Evolutionary conservation across 495 filamentous ascomycete species (phyloP).

Genomic region (Friedmanniomyces simplex): DNA sequence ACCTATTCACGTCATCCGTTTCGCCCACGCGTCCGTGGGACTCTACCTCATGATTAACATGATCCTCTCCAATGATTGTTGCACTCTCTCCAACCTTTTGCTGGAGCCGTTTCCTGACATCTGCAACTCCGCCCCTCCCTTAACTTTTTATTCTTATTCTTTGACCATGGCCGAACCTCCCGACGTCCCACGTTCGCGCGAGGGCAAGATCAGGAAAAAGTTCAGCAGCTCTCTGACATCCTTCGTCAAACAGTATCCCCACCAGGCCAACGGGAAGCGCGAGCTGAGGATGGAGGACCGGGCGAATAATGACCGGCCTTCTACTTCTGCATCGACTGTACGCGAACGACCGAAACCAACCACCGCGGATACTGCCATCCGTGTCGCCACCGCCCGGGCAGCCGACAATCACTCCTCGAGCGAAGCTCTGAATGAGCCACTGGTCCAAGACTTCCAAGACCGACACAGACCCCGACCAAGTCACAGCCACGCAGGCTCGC

Average conservation of each 20-base stretch:
- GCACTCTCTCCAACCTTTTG: neutral
- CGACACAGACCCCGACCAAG: neutral
- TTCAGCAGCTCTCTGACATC: constrained; percentile 12
- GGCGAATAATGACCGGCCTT: neutral
- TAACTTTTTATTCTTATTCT: too few species aligned
- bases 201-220: constrained; percentile 5
- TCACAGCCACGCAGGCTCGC: neutral
- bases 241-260: constrained; percentile 18
- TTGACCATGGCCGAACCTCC: constrained; percentile 9
- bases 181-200: constrained; percentile 9
- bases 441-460: constrained; percentile 25
- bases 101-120: neutral
- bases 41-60: neutral
- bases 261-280: constrained; percentile 10
- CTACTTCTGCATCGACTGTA: neutral
- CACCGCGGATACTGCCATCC: neutral
- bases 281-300: neutral
- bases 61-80: too few species aligned
- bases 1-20: neutral
- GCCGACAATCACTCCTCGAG: neutral
- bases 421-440: constrained; percentile 16
- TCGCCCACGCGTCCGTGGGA: neutral
- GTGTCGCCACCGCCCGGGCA: neutral
- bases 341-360: neutral
- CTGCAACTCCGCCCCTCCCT: too few species aligned